Base-by-base conservation (phyloP, 345 rosid species). In the Eucalyptus sp. region DNA sequence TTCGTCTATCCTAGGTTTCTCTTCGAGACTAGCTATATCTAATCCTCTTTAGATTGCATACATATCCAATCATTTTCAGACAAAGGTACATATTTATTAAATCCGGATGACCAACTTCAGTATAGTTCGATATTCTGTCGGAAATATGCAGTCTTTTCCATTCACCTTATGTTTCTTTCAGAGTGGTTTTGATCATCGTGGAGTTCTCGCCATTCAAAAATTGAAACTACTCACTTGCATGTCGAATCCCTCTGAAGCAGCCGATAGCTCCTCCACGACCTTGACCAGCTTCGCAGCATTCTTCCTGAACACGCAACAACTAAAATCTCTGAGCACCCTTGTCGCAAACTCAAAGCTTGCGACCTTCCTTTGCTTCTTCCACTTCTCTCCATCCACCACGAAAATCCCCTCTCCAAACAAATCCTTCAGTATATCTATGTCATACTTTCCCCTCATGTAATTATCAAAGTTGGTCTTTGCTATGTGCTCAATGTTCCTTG, bases 301-400 rank as follows among this genome's bases (percentile, higher is more conserved):
- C 76, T 33, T 90, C 89, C 97, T 91, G 76, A 97, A 96, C 56
- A 95, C 96, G 29, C 90, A 89, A 66, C 97, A 94, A 89, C 97
- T 96, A 87, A 93, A 96, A 10, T 95, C 98, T 89, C 98, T 91
- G 12, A 97, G 93, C 44, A 95, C 96, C 62, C 96, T 94, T 0
- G 97, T 92, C 0, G 97, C 95, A 86, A 97, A 97, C 93, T 97
- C 97, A n/a, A 90, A 92, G 90, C 97, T 97, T 2, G 97, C 94
- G 7, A 94, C 93, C 94, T 96, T 97, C 89, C 99, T 93, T 91
- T 97, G 99, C 50, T 95, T 96, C 90, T 88, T 90, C 99, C 98
- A 97, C 88, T 93, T 95, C 7, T 94, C 97, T 33, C 99, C 99
- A 86, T 97, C 97, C 52, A 91, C 98, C 13, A 90, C 89, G 31